Evolutionary conservation across 2,329 filamentous ascomycete genomes (phyloP), one percentile per base, ranked within the genome.

Genomic region (Leptosphaerulina australis): DNA sequence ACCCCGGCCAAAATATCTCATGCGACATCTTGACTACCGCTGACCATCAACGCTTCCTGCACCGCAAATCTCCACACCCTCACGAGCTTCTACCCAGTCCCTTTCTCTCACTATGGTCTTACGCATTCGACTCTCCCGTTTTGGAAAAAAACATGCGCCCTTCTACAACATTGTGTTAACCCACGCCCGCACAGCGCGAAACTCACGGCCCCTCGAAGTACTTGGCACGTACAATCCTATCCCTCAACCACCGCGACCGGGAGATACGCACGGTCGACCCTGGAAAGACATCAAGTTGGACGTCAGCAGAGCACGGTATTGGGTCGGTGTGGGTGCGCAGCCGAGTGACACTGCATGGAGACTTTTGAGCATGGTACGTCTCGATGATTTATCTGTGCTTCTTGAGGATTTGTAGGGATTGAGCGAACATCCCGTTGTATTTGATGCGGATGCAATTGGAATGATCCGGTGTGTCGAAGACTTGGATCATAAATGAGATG

Each of bases 161-260:
- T 88, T 97, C 66, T 99, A 96, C 82, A 99, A 99, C 78, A 97
- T 99, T 58, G 91, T 97, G 60, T 90, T 99, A 59, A 84, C 91
- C 12, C 93, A 97, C 69, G 92, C 92, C 36, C 87, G 92, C 60
- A 90, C 91, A 31, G 92, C 94, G 28, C 86, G 91, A 63, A 90
- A 93, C 77, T 88, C 85, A 63, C 89, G 88, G 66, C 94, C 94
- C 5, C 84, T 99, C 74, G 94, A 99, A 79, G 94, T 99, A 55
- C 87, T 99, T 59, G 78, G 78, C 24, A 89, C 83, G 26, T 85
- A 84, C 74, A 81, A 86, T 65, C 83, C 83, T 2, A 74, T 83
- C 46, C 83, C 83, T 1, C 77, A 83, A 62, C 69, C 74, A 2
- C 78, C 81, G 77, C 65, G 72, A 68, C 60, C 81, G 12, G 76